Base-by-base conservation (phyloP, 345 rosid genomes). In the Camelina hispida region DNA sequence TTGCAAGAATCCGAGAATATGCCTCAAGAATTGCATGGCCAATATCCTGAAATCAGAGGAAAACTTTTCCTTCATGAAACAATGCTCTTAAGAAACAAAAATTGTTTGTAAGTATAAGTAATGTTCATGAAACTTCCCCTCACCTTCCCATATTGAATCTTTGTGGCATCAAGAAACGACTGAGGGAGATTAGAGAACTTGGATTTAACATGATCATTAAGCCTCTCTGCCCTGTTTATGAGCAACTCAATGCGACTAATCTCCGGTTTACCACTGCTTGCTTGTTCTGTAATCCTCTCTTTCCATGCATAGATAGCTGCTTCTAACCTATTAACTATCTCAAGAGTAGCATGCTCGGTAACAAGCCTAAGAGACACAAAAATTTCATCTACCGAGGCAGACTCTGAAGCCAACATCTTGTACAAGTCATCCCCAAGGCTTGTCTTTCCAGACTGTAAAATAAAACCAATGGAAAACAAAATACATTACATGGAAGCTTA, bases 1-100 rank as follows among this genome's bases (percentile, higher is more conserved):
- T 93, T 68, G 83, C 85, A 3, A 93, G 81, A 58, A 83, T 87
- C 42, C 98, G 83, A 0, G 96, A 90, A 70, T 93, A 93, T 6
- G 90, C 94, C 81, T 90, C 98, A 64, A 89, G 71, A 51, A 93
- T 82, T 15, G 84, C 71, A 66, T 89, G 93, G 6, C 98, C 98
- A 3, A 91, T 83, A 68, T 93, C 97, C 97, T 89, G 65, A 43
- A 20, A 73, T 14, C 57, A 42, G 18, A 43, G 44, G 1, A 28
- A 25, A 37, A 0, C 14, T 4, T 28, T 9, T n/a, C 40, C 16
- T 69, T 28, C 52, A 68, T 6, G 12, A 69, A 68, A 4, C 13
- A 5, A 17, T 50, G 17, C 18, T 12, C 30, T 37, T 37, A 35
- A 30, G 15, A 13, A 46, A 47, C 66, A 9, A 4, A 52, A 14